These are phyloP conservation scores for Salix viminalis DNA, from an alignment of 345 rosid genomes.

Conservation along the genomic window DNA sequence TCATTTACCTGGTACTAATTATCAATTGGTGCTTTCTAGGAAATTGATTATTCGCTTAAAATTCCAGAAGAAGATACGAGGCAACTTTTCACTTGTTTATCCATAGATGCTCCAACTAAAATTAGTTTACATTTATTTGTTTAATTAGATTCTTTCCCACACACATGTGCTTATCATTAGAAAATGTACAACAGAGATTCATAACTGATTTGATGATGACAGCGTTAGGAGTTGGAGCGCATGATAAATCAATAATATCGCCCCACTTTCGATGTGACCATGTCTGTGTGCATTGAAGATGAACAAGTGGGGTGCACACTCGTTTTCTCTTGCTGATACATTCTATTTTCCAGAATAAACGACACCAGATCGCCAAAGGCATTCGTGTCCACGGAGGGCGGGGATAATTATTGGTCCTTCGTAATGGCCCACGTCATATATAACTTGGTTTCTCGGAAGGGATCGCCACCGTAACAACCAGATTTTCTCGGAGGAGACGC, in stretches of 20 bases:
- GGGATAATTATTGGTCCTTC: not conserved
- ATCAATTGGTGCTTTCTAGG: not conserved
- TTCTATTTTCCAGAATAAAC: not conserved
- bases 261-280: not conserved
- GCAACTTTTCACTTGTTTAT: too few relatives aligned
- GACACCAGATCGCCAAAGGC: not conserved
- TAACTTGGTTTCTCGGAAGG: not conserved
- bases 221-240: not conserved
- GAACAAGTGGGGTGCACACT: not conserved
- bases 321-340: not conserved
- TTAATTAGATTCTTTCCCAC: too few relatives aligned
- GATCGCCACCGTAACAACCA: not conserved
- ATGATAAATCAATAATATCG: not conserved
- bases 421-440: not conserved
- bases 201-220: not conserved
- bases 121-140: too few relatives aligned
- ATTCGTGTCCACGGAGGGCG: not conserved
- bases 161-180: not conserved
- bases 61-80: too few relatives aligned
- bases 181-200: not conserved
- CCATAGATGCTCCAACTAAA: too few relatives aligned
- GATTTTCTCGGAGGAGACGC: not conserved
- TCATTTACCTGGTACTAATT: not conserved
- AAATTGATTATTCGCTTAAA: not conserved
- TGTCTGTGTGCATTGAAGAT: not conserved